Evolutionary conservation across 1,284 basidiomycete species (phyloP).

Genomic region (Clitocybe nebularis): DNA sequence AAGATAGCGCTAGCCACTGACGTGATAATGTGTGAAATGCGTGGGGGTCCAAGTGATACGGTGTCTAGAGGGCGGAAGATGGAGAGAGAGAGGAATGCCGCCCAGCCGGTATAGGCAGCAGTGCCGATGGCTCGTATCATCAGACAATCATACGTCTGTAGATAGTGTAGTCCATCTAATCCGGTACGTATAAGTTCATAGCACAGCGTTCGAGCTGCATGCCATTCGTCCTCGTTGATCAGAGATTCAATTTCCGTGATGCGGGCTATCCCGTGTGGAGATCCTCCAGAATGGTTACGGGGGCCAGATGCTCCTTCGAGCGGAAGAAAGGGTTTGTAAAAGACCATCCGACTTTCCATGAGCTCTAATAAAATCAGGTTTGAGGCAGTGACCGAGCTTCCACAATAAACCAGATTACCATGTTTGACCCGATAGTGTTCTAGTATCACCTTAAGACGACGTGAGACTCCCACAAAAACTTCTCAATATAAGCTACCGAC

Average conservation of each 20-base stretch:
- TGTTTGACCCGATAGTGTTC: conserved; percentile 83
- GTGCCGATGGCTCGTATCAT: conserved; percentile 71
- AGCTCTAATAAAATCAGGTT: conserved; percentile 39
- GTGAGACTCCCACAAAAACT: not conserved
- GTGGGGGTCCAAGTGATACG: not conserved
- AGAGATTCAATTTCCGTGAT: conserved; percentile 42
- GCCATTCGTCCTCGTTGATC: conserved; percentile 42
- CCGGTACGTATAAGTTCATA: conserved; percentile 52
- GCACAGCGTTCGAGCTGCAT: conserved; percentile 47
- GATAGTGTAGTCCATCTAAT: conserved; percentile 71
- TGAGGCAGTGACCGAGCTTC: not conserved
- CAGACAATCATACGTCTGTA: conserved; percentile 83
- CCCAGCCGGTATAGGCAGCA: conserved; percentile 77
- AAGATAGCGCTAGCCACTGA: conserved; percentile 29
- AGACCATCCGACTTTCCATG: conserved; percentile 53
- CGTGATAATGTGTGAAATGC: conserved; percentile 11
- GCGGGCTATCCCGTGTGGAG: conserved; percentile 21
- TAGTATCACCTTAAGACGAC: conserved; percentile 50
- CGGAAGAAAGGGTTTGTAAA: conserved; percentile 59
- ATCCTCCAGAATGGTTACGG: conserved; percentile 5
- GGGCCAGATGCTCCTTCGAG: conserved; percentile 26
- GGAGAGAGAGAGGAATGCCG: conserved; percentile 57
- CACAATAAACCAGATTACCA: conserved; percentile 35
- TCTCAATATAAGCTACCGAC: conserved; percentile 26
- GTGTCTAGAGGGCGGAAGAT: conserved; percentile 41